Conservation (phyloP, 2,329 filamentous ascomycete genomes). For the Calonectria leucothoes region DNA sequence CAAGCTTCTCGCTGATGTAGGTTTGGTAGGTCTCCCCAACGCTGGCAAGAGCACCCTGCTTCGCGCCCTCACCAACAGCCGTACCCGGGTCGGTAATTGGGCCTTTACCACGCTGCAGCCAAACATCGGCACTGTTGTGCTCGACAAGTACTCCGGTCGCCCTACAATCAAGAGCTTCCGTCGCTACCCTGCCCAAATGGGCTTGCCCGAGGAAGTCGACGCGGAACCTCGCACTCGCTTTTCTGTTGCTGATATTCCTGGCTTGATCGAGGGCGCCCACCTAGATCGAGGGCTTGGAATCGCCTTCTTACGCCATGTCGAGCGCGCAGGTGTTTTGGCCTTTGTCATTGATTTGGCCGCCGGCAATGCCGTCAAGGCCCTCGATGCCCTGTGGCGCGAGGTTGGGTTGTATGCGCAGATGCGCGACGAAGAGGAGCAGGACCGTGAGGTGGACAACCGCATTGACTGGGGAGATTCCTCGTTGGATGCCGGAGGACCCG, state of each 20-base stretch:
- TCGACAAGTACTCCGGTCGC: conserved; percentile 86
- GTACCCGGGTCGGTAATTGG: conserved; percentile 92
- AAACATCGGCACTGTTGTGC: conserved; percentile 94
- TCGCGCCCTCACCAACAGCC: conserved; percentile 86
- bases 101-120: conserved; percentile 96
- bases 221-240: conserved; percentile 78
- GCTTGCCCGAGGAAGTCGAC: conserved; percentile 56
- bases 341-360: conserved; percentile 91
- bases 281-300: conserved; percentile 91
- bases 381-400: conserved; percentile 90
- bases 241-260: conserved; percentile 95
- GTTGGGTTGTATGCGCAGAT: conserved; percentile 87
- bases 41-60: conserved; percentile 95
- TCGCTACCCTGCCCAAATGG: conserved; percentile 49
- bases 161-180: conserved; percentile 62
- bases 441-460: conserved; percentile 67
- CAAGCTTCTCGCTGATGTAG: conserved; percentile 94
- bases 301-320: conserved; percentile 92
- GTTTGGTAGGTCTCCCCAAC: conserved; percentile 93
- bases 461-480: conserved; percentile 68
- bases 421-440: conserved; percentile 78
- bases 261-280: conserved; percentile 91
- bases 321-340: conserved; percentile 90
- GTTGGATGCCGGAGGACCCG: conserved; percentile 51
- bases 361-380: conserved; percentile 81